Evolutionary conservation across 2,329 filamentous ascomycete species (phyloP).

Genomic region (Cordyceps cateniannulata): DNA sequence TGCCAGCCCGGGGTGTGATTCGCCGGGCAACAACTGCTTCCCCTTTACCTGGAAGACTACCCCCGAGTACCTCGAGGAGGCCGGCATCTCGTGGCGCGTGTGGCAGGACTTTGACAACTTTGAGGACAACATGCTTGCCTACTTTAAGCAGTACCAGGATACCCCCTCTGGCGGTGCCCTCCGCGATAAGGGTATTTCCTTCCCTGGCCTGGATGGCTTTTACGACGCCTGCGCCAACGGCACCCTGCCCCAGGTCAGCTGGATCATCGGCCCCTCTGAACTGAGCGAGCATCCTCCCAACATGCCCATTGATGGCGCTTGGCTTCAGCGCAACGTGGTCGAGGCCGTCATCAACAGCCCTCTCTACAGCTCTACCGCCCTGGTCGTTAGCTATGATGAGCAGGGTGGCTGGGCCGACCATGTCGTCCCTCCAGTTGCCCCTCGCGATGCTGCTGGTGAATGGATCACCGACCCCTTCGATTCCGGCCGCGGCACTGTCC

Average conservation of each 20-base stretch:
- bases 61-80: constrained; percentile 40
- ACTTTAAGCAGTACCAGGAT: constrained; percentile 43
- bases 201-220: constrained; percentile 40
- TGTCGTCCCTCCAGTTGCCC: constrained; percentile 41
- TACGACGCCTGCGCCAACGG: constrained; percentile 41
- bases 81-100: constrained; percentile 43
- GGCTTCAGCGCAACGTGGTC: constrained; percentile 48
- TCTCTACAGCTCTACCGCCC: constrained; percentile 39
- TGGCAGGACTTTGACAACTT: constrained; percentile 44
- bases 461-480: constrained; percentile 39
- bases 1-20: constrained; percentile 29
- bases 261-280: constrained; percentile 47
- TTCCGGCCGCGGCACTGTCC: constrained; percentile 25
- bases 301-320: constrained; percentile 46
- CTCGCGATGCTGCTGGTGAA: constrained; percentile 40
- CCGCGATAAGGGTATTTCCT: constrained; percentile 38
- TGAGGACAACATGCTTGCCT: constrained; percentile 46
- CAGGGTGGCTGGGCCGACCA: constrained; percentile 49
- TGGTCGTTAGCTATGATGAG: constrained; percentile 49
- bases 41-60: constrained; percentile 46
- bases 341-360: constrained; percentile 42
- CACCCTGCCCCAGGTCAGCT: constrained; percentile 43
- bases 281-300: constrained; percentile 49
- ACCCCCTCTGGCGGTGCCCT: constrained; percentile 32
- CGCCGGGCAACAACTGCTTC: constrained; percentile 39